phyloP scores from a whole-genome alignment of 306 rosid genomes.

The Inga laurina region DNA sequence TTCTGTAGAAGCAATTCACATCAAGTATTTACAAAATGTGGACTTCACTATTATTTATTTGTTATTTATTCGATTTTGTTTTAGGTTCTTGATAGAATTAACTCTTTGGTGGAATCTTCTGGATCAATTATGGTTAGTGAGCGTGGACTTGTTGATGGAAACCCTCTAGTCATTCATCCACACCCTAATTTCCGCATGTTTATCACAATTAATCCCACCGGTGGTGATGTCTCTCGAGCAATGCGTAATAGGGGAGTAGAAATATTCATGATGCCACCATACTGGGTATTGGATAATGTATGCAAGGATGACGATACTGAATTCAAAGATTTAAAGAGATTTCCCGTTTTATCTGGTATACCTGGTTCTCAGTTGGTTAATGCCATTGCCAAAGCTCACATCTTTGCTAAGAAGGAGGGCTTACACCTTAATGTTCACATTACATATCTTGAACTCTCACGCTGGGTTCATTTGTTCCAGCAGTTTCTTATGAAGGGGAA shows the following conservation, averaged over 20 bases:
- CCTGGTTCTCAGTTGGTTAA: constrained; percentile 63
- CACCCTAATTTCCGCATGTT: constrained; percentile 89
- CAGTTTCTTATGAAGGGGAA: constrained; percentile 73
- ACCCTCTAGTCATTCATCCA: constrained; percentile 70
- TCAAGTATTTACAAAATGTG: not conserved
- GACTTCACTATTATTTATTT: not conserved
- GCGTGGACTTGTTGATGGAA: constrained; percentile 85
- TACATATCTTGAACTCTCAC: constrained; percentile 79
- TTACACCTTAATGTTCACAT: constrained; percentile 44
- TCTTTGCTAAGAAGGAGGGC: constrained; percentile 74
- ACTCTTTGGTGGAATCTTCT: constrained; percentile 84
- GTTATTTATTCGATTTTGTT: constrained; percentile 7
- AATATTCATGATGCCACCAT: constrained; percentile 79
- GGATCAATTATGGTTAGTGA: constrained; percentile 90
- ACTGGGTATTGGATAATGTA: constrained; percentile 60
- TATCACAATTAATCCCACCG: constrained; percentile 81
- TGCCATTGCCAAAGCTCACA: constrained; percentile 75
- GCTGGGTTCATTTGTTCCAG: constrained; percentile 86
- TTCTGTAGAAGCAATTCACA: not conserved
- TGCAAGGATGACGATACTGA: constrained; percentile 41
- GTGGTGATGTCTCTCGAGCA: constrained; percentile 94
- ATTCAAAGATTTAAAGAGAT: constrained; percentile 64
- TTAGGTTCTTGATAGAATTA: constrained; percentile 95
- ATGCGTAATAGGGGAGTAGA: constrained; percentile 99
- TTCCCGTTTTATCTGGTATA: constrained; percentile 67